Percentiles rank a stretch among this genome's conserved stretches.
Evolutionary conservation across 164 flowering plant genomes (phyloP).

Genomic region (Umbellularia californica): DNA sequence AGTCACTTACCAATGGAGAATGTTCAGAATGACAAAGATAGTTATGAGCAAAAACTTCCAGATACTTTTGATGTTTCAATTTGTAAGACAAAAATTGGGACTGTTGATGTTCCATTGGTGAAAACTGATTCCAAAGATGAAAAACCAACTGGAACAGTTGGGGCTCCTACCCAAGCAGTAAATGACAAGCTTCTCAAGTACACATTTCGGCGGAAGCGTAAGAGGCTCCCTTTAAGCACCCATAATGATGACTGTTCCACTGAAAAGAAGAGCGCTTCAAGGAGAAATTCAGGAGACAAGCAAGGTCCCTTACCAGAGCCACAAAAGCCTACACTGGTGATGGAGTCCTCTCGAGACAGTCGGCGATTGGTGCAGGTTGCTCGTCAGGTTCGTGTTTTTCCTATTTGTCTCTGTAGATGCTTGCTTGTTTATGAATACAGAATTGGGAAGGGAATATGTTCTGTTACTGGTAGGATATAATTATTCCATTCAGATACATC

Average conservation of each 20-base stretch:
- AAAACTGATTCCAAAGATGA: constrained; percentile 20
- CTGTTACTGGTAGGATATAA: background rate
- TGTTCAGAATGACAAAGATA: constrained; percentile 12
- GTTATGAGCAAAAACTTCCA: constrained; percentile 29
- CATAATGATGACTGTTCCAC: constrained; percentile 29
- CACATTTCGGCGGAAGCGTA: constrained; percentile 83
- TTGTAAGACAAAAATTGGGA: constrained; percentile 22
- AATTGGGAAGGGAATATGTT: background rate
- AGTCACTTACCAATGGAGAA: constrained; percentile 4
- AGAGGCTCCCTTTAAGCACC: constrained; percentile 48
- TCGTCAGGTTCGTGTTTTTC: constrained; percentile 68
- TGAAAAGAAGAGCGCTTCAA: constrained; percentile 30
- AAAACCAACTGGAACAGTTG: constrained; percentile 21
- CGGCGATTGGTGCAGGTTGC: constrained; percentile 74
- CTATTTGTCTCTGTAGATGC: background rate
- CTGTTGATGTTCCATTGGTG: constrained; percentile 12
- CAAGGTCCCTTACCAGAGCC: constrained; percentile 24
- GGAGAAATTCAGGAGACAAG: constrained; percentile 29
- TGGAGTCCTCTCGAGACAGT: constrained; percentile 60
- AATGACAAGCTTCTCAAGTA: constrained; percentile 53
- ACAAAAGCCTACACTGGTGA: constrained; percentile 29
- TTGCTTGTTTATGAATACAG: background rate
- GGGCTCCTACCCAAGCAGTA: constrained; percentile 19
- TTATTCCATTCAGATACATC: background rate
- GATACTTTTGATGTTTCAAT: constrained; percentile 19